Evolutionary conservation across 108 stramenopile species (phyloP).

Genomic region (Cyclotella distinguenda): DNA sequence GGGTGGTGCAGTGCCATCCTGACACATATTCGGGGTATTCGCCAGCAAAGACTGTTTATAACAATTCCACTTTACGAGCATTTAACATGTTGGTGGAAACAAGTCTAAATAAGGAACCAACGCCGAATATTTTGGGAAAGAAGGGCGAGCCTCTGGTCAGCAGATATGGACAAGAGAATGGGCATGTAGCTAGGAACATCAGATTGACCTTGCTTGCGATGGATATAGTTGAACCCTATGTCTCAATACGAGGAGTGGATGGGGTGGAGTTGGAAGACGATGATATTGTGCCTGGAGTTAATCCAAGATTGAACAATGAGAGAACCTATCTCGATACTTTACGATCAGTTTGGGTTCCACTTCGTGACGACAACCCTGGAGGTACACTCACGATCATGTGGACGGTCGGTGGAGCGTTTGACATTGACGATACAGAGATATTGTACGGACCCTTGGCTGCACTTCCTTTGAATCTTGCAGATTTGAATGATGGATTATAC

Average conservation of each 20-base stretch:
- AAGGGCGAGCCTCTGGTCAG: constrained; percentile 49
- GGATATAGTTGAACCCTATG: constrained; percentile 85
- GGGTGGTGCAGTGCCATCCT: constrained; percentile 64
- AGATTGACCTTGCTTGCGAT: constrained; percentile 61
- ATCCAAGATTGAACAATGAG: constrained; percentile 21
- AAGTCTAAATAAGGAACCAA: constrained; percentile 70
- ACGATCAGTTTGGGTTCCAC: constrained; percentile 33
- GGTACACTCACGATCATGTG: constrained; percentile 47
- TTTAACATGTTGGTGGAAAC: constrained; percentile 94
- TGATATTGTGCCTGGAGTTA: constrained; percentile 30
- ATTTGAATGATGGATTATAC: constrained; percentile 22
- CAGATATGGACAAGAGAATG: constrained; percentile 54
- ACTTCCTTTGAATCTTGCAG: constrained; percentile 29
- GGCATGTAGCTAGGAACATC: constrained; percentile 83
- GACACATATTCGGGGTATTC: constrained; percentile 60
- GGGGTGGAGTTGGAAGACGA: constrained; percentile 46
- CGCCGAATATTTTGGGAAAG: constrained; percentile 58
- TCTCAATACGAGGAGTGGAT: constrained; percentile 43
- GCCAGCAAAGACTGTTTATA: constrained; percentile 59
- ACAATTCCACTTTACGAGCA: constrained; percentile 75
- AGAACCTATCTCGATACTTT: constrained; percentile 27
- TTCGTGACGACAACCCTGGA: not conserved
- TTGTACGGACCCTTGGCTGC: constrained; percentile 42
- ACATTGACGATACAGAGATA: constrained; percentile 53
- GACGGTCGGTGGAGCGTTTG: constrained; percentile 73